These are phyloP conservation scores for Protostelium mycophagum DNA, from an alignment of 78 protist genomes.

Conservation along the genomic window DNA sequence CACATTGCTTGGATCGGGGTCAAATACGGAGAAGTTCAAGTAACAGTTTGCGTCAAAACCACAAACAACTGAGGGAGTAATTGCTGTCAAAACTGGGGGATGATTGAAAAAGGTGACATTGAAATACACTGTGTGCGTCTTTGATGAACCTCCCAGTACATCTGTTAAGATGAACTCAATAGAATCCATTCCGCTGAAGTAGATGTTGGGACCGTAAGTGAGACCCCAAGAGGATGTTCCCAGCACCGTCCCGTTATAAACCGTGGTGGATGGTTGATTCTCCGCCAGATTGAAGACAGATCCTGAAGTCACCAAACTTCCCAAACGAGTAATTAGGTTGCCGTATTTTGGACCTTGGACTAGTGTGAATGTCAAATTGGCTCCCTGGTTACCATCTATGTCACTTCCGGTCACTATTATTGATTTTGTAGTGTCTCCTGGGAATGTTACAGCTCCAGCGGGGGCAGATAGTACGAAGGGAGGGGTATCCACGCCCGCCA, in stretches of 20 bases:
- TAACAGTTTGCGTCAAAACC: background rate
- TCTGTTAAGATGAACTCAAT: background rate
- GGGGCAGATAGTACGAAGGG: background rate
- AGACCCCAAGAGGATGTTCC: background rate
- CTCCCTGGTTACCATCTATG: background rate
- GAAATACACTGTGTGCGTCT: background rate
- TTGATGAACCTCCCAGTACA: background rate
- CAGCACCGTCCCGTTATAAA: background rate
- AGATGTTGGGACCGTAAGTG: background rate
- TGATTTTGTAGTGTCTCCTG: background rate
- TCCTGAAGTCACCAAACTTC: background rate
- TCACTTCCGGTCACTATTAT: background rate
- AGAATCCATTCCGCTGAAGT: slow-evolving; percentile 8
- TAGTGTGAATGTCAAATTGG: background rate
- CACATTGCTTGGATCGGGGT: background rate
- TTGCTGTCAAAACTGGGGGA: background rate
- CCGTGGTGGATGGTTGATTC: background rate
- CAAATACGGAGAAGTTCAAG: background rate
- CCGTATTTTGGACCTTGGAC: background rate
- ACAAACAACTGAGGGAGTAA: background rate
- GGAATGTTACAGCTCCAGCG: background rate
- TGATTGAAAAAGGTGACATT: slow-evolving; percentile 8
- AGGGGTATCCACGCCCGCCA: background rate
- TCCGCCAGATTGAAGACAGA: background rate
- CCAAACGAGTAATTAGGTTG: background rate